Evolutionary conservation across 495 filamentous ascomycete genomes (phyloP).

Genomic region (Friedmanniomyces endolithicus): DNA sequence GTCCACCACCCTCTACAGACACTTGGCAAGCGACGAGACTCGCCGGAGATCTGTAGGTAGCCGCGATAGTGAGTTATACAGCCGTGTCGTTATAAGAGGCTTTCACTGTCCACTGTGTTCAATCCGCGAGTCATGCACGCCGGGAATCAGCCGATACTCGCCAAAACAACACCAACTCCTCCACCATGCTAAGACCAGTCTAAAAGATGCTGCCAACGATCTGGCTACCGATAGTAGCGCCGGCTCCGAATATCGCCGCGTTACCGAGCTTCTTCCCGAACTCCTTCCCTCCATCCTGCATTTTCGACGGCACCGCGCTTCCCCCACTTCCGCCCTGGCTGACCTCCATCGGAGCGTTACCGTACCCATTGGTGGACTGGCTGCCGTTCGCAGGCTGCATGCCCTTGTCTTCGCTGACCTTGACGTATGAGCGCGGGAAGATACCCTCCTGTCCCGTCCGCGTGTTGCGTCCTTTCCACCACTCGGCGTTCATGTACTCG

Average conservation of each 20-base stretch:
- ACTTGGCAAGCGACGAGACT: too few species aligned
- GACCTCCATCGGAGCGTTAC: constrained; percentile 32
- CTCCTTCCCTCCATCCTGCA: constrained; percentile 52
- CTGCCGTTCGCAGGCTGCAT: constrained; percentile 24
- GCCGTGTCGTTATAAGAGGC: too few species aligned
- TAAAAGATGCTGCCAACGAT: constrained; percentile 88
- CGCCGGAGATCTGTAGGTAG: too few species aligned
- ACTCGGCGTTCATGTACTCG: constrained; percentile 90
- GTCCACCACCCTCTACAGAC: too few species aligned
- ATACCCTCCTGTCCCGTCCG: constrained; percentile 75
- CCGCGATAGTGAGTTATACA: too few species aligned
- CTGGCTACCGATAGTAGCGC: constrained; percentile 80
- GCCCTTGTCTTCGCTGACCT: constrained; percentile 32
- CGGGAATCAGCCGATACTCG: too few species aligned
- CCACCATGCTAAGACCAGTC: not conserved
- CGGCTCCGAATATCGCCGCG: constrained; percentile 45
- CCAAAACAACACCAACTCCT: not conserved
- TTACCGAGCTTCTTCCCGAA: constrained; percentile 67
- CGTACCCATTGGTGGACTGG: constrained; percentile 27
- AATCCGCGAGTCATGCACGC: too few species aligned
- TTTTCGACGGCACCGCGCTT: constrained; percentile 33
- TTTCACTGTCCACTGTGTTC: too few species aligned
- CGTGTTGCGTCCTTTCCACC: constrained; percentile 82
- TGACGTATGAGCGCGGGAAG: constrained; percentile 84
- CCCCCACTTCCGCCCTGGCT: constrained; percentile 24